Conservation (phyloP, 352 stramenopile species). For the Phytophthora chlamydospora region DNA sequence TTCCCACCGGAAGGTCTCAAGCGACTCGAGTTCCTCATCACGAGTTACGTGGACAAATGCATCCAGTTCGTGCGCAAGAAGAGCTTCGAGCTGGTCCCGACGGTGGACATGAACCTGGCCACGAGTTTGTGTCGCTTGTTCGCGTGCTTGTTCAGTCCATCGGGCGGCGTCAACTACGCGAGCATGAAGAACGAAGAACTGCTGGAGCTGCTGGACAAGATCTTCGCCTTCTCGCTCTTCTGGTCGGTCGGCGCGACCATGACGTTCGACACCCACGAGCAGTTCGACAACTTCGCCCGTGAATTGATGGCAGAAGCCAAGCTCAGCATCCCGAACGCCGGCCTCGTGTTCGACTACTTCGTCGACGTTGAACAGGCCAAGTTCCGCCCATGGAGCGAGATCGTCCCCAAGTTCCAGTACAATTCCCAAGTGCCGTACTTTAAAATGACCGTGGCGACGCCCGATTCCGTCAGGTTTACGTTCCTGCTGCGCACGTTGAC, state of each 20-base stretch:
- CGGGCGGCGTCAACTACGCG: constrained; percentile 26
- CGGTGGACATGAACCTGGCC: constrained; percentile 90
- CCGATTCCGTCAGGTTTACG: constrained; percentile 75
- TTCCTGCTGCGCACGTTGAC: constrained; percentile 62
- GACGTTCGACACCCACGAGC: constrained; percentile 68
- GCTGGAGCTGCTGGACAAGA: constrained; percentile 65
- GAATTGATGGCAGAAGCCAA: constrained; percentile 56
- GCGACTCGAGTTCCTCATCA: constrained; percentile 56
- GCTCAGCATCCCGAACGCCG: constrained; percentile 59
- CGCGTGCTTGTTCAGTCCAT: constrained; percentile 77
- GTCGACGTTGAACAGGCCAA: constrained; percentile 62
- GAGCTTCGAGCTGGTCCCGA: constrained; percentile 86
- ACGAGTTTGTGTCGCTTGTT: constrained; percentile 89
- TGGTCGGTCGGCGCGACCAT: constrained; percentile 92
- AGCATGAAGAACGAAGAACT: constrained; percentile 46
- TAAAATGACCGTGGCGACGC: constrained; percentile 82
- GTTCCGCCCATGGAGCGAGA: constrained; percentile 63
- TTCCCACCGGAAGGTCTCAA: constrained; percentile 48
- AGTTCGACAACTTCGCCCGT: constrained; percentile 85
- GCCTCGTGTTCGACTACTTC: constrained; percentile 89
- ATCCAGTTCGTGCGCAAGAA: constrained; percentile 83
- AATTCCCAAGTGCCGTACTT: constrained; percentile 66
- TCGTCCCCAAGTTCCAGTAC: constrained; percentile 78
- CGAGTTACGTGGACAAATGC: constrained; percentile 65
- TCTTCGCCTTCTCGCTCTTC: constrained; percentile 92